Conservation (phyloP, 257 asterid species). For the Rubia yunnanensis region DNA sequence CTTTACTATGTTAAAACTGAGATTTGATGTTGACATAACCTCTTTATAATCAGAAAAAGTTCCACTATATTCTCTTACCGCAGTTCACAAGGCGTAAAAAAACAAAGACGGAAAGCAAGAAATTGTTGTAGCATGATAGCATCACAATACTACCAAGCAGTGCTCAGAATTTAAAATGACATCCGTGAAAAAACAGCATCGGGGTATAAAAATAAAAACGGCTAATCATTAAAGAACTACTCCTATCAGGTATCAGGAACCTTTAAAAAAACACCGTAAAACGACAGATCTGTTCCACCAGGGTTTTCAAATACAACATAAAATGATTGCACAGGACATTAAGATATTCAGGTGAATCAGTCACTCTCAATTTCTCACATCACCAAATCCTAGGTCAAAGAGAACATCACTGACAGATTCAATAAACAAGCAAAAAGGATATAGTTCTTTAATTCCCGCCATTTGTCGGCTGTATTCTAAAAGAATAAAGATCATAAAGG, state of each 20-base stretch:
- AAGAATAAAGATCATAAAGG: not conserved
- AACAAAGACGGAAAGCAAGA: constrained; percentile 5
- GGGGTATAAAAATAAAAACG: not conserved
- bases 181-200: not conserved
- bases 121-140: not conserved
- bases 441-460: constrained; percentile 9
- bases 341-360: not conserved
- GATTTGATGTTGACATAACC: constrained; percentile 5
- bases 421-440: constrained; percentile 5
- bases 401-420: constrained; percentile 6
- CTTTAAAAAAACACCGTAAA: not conserved
- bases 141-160: not conserved
- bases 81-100: not conserved
- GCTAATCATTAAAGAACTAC: not conserved
- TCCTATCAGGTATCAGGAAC: constrained; percentile 5
- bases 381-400: constrained; percentile 22
- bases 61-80: not conserved
- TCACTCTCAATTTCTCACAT: constrained; percentile 25
- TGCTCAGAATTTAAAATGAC: not conserved
- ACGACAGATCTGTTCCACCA: constrained; percentile 7
- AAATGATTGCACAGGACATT: constrained; percentile 1
- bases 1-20: not conserved
- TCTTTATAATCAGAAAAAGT: not conserved
- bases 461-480: constrained; percentile 23
- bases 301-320: not conserved